Evolutionary conservation across 345 rosid genomes (phyloP).

Genomic region (Schrenkiella parvula): DNA sequence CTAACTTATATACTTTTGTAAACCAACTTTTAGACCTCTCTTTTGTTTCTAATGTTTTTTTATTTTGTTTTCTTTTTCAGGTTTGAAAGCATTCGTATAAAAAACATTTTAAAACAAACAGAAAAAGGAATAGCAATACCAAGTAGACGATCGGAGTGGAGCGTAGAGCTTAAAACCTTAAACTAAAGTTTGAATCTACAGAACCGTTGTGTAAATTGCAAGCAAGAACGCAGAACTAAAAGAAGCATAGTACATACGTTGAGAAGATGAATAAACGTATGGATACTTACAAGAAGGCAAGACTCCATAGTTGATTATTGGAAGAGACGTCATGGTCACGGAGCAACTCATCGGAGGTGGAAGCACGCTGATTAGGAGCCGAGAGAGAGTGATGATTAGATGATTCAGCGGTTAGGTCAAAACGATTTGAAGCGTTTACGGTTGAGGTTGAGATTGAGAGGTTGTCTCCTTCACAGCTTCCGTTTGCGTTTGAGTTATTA

Average conservation of each 20-base stretch:
- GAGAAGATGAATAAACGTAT: not conserved
- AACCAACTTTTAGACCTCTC: slow-evolving; percentile 38
- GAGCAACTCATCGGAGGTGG: slow-evolving; percentile 44
- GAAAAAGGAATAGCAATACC: not conserved
- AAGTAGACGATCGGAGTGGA: not conserved
- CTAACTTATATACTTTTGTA: slow-evolving; percentile 23
- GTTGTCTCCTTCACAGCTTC: slow-evolving; percentile 60
- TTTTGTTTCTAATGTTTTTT: slow-evolving; percentile 31
- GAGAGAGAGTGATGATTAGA: slow-evolving; percentile 35
- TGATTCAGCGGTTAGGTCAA: slow-evolving; percentile 55
- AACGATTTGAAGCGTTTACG: slow-evolving; percentile 58
- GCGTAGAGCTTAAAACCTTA: not conserved
- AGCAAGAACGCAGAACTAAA: not conserved
- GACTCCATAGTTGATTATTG: slow-evolving; percentile 61
- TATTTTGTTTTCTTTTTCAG: not conserved
- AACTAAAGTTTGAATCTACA: not conserved
- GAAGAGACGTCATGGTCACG: slow-evolving; percentile 48
- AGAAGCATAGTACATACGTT: not conserved
- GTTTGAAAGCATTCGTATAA: not conserved
- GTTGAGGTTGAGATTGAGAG: slow-evolving; percentile 54
- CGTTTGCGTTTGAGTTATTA: slow-evolving; percentile 29
- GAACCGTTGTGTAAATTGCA: not conserved
- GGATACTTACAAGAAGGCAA: slow-evolving; percentile 57
- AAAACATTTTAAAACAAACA: not conserved
- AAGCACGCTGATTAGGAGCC: slow-evolving; percentile 30